These are phyloP conservation scores for Phyllosticta citribraziliensis DNA, from an alignment of 2,329 filamentous ascomycete genomes.

Conservation along the genomic window DNA sequence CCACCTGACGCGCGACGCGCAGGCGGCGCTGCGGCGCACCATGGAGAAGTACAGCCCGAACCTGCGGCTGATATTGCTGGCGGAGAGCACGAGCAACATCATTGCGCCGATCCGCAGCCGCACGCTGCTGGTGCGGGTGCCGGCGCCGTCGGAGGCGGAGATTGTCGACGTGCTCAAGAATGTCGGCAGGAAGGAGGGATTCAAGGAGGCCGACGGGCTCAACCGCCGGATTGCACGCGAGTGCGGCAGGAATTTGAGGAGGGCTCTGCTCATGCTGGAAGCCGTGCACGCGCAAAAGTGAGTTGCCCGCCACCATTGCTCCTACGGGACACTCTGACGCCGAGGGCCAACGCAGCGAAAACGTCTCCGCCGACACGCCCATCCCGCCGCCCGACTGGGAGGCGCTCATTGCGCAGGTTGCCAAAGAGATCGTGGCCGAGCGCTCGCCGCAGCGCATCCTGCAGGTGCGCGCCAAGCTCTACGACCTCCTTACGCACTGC, in stretches of 20 bases:
- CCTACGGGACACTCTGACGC: not conserved
- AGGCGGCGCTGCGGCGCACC: constrained; percentile 84
- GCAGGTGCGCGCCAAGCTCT: constrained; percentile 84
- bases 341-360: constrained; percentile 53
- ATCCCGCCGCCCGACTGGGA: constrained; percentile 98
- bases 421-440: constrained; percentile 88
- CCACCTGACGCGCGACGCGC: constrained; percentile 84
- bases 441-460: constrained; percentile 84
- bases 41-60: constrained; percentile 99
- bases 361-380: constrained; percentile 73
- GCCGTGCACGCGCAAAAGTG: constrained; percentile 96
- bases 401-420: constrained; percentile 76
- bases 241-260: constrained; percentile 81
- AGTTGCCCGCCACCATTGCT: constrained; percentile 19
- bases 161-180: constrained; percentile 66
- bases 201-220: constrained; percentile 64
- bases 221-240: constrained; percentile 81
- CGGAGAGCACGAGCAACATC: constrained; percentile 95
- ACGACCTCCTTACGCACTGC: constrained; percentile 92
- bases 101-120: constrained; percentile 95
- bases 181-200: constrained; percentile 71
- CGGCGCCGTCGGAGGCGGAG: constrained; percentile 75
- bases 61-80: constrained; percentile 78
- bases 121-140: constrained; percentile 82
- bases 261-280: constrained; percentile 92